Base-by-base conservation (phyloP, 1,139 yeast genomes). In the Saccharomyces hybrid region DNA sequence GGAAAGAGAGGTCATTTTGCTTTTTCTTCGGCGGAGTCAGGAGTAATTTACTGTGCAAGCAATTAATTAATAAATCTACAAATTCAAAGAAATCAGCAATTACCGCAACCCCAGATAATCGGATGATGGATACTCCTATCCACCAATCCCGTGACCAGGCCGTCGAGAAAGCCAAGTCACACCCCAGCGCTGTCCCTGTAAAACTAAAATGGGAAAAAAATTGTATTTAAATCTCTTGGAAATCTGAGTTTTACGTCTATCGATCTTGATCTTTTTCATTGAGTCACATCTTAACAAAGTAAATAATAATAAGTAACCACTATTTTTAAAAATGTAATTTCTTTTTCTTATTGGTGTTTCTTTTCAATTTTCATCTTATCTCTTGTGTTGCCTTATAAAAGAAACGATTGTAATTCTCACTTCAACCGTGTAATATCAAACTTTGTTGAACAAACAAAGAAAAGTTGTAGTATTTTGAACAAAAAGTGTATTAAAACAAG, bases 51-150 rank as follows among this genome's bases (percentile, higher is more conserved):
- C 44, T 38, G 9, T 16, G 41, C 25, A 16, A 38, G 5, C 25
- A 38, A 38, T 38, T 38, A 38, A 38, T 38, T 38, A 38, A 38
- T 38, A 16, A 38, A 38, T 38, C 44, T 38, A 13, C 11, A 38
- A 38, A 38, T 38, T 38, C 2, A 1, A 38, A 38, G 25, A 3
- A 38, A 38, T 38, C 44, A 38, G 44, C 44, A 38, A 38, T 38
- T 38, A 38, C 44, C 44, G 44, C 44, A 38, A 38, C 44, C 44
- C 44, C 44, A 38, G 44, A 38, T 7, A 38, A 38, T 38, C 44
- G n/a, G 44, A 38, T 38, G 4, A 13, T 38, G 44, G 1, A 13
- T 38, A 38, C n/a, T 38, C 25, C 25, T 8, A 38, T 38, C 13
- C 13, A 25, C 11, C 13, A 13, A 11, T 38, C 44, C 1, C 44